Percentiles rank a stretch among this genome's conserved stretches.
phyloP scores from a whole-genome alignment of 768 basidiomycete species.

The Collybia nuda region DNA sequence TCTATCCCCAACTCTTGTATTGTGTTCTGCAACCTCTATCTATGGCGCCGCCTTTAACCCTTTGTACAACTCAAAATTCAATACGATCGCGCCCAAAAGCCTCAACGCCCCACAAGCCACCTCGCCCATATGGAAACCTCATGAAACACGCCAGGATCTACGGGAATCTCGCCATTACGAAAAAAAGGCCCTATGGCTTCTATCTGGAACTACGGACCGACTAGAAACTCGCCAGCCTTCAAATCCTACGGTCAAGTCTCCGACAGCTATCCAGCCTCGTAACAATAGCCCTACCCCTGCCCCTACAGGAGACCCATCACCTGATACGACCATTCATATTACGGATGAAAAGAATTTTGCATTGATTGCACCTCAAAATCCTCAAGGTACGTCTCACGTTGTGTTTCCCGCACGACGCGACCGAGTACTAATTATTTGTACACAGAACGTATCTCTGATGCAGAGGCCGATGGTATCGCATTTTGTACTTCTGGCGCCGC shows the following conservation, averaged over 20 bases:
- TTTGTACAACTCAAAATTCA: too few species aligned
- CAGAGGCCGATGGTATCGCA: conserved; percentile 17
- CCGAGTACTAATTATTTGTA: not conserved
- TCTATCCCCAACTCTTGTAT: too few species aligned
- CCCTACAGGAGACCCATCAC: conserved; percentile 19
- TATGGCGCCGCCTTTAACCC: too few species aligned
- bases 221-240: not conserved
- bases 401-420: not conserved
- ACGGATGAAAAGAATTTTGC: conserved; percentile 14
- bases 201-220: not conserved
- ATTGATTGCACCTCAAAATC: conserved; percentile 12
- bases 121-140: too few species aligned
- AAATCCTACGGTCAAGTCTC: not conserved
- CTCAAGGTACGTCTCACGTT: conserved; percentile 9
- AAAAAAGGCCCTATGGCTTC: conserved; percentile 1
- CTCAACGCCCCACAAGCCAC: too few species aligned
- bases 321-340: conserved; percentile 16
- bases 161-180: too few species aligned
- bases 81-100: too few species aligned
- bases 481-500: conserved; percentile 11
- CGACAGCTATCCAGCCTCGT: not conserved
- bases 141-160: too few species aligned
- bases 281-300: conserved; percentile 16
- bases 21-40: too few species aligned
- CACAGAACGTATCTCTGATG: conserved; percentile 16